Evolutionary conservation across 1,284 basidiomycete genomes (phyloP), one percentile per base, ranked within the genome.

Genomic region (Anthracocystis panici-leucophaei): DNA sequence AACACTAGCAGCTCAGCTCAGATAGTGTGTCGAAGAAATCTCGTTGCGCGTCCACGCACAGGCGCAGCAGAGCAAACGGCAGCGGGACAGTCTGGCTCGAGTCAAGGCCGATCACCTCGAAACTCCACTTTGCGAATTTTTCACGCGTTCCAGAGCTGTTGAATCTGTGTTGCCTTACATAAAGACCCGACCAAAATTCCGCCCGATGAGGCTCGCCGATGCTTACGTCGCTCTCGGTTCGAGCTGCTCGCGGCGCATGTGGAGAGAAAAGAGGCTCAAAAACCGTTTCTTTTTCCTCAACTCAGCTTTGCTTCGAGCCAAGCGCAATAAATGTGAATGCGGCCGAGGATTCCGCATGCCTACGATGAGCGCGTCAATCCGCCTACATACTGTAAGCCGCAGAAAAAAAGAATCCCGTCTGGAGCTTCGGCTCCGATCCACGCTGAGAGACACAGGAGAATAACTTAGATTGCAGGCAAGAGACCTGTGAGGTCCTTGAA

Each of bases 41-140:
- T 50, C 50, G 68, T 71, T 71, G 68, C 68, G 68, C 68, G 68
- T 71, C 68, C 68, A 56, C 27, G 48, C 52, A 44, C 61, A 52
- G 27, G 29, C 48, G 21, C 42, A 38, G 35, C 33, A 35, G 55
- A 21, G 61, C 67, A 48, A 51, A 27, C 27, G 52, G 57, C 57
- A 45, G 52, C 38, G 50, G n/a, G 18, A 11, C 48, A 45, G 33
- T 35, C 42, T 31, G n/a, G 29, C 48, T n/a, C n/a, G 40, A 57
- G 52, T n/a, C n/a, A 40, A 57, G 52, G 57, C 55, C 67, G 62
- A 65, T 71, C 68, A 71, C 68, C 68, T 20, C 9, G 3, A 42
- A 65, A 68, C 65, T 68, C 60, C 60, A 68, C 65, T 59, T 68
- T 23, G 3, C 5, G 20, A 35, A 40, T n/a, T n/a, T 41, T 52